Evolutionary conservation across 768 basidiomycete species (phyloP), one percentile per base, ranked within the genome.

Genomic region (Rhodotorula paludigena): DNA sequence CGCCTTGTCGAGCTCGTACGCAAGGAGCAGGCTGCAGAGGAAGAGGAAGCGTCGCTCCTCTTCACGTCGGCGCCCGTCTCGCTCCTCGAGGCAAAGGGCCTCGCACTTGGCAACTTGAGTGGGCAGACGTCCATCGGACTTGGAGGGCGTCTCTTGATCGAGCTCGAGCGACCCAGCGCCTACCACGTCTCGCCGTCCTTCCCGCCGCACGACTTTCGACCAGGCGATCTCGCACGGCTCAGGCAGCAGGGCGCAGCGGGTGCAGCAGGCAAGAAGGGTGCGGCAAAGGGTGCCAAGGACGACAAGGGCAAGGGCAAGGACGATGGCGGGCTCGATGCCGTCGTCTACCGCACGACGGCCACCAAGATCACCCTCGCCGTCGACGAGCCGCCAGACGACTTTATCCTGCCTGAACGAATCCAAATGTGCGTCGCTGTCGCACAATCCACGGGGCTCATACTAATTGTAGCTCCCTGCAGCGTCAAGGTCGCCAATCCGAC

Each of bases 401-500:
- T 68, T 11, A 38, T 58, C 15, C 57, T 62, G 36, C 57, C 56
- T 14, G 66, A 68, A 16, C 57, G 53, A 21, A 35, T 58, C 16
- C 52, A 42, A 25, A 58, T 68, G 66, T 68, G 2, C 32, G 61
- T 62, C 39, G 18, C 33, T n/a, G n/a, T n/a, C 25, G 36, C 20
- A n/a, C n/a, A 11, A n/a, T 4, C n/a, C n/a, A n/a, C n/a, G n/a
- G n/a, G n/a, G n/a, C n/a, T n/a, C n/a, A n/a, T n/a, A 21, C n/a
- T 18, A 7, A 20, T 30, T 8, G 6, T 3, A 18, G 5, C 28
- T 1, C 38, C 21, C 3, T 18, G 33, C 65, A 82, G 81, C 4
- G 77, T 97, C 58, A 97, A 97, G 76, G 82, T 94, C 4, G 92
- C 92, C 20, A 97, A 97, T 73, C 91, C 87, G 61, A 86, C 90